Evolutionary conservation across 108 stramenopile species (phyloP).

Genomic region (Pseudonitzschia pungens): DNA sequence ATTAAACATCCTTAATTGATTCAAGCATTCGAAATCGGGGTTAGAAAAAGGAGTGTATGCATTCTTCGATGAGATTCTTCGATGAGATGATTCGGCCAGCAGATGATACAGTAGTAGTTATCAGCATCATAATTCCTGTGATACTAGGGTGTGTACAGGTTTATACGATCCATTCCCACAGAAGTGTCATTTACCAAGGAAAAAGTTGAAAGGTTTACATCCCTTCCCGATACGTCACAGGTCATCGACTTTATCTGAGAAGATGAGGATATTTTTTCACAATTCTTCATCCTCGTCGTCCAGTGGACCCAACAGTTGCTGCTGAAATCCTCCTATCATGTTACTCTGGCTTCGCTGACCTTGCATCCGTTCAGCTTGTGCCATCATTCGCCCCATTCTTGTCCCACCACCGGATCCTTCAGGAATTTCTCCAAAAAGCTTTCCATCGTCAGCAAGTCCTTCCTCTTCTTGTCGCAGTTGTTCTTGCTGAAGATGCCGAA

Average conservation of each 20-base stretch:
- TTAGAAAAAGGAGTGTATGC: no score
- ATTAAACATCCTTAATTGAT: no score
- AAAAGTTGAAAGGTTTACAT: background rate
- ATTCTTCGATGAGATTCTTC: no score
- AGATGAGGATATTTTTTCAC: background rate
- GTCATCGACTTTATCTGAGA: background rate
- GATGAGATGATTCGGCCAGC: no score
- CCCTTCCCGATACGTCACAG: background rate
- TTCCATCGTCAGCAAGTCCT: background rate
- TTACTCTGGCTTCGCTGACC: background rate
- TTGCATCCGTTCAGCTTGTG: slow-evolving; percentile 32
- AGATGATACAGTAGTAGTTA: no score
- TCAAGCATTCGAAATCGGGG: no score
- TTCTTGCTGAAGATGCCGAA: background rate
- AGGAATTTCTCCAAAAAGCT: background rate
- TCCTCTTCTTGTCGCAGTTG: slow-evolving; percentile 8
- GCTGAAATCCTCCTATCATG: slow-evolving; percentile 27
- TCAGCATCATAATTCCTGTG: no score
- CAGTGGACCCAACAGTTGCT: slow-evolving; percentile 24
- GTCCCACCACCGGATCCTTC: slow-evolving; percentile 29
- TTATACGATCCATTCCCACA: no score
- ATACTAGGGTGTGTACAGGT: no score
- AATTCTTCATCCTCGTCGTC: slow-evolving; percentile 26
- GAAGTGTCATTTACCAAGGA: background rate
- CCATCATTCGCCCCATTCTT: slow-evolving; percentile 36